These are phyloP conservation scores for Phytopythium litorale DNA, from an alignment of 352 stramenopile genomes.

Conservation along the genomic window DNA sequence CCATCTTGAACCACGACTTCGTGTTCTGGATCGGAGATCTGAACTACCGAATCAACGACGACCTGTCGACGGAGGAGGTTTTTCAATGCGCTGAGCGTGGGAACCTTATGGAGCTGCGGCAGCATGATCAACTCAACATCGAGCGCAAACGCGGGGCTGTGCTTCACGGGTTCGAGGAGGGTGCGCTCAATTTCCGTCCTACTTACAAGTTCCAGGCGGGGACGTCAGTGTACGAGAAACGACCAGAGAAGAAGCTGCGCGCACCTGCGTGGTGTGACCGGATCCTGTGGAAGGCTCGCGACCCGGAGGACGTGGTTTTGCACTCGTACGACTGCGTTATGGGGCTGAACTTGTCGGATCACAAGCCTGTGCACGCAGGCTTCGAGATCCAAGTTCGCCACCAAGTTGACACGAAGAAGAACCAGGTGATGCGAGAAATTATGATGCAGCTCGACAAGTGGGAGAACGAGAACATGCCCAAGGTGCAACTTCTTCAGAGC, in stretches of 20 bases:
- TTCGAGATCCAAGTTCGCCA: conserved; percentile 92
- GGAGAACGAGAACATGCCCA: conserved; percentile 96
- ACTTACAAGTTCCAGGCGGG: conserved; percentile 98
- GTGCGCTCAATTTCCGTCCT: conserved; percentile 88
- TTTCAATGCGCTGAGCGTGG: conserved; percentile 53
- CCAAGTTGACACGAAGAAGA: conserved; percentile 89
- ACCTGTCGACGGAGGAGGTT: conserved; percentile 68
- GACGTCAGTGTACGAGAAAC: conserved; percentile 95
- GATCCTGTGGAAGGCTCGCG: conserved; percentile 78
- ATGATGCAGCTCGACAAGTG: conserved; percentile 94
- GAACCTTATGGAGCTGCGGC: conserved; percentile 31
- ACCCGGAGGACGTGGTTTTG: conserved; percentile 42
- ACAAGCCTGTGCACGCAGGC: conserved; percentile 96
- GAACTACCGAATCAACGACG: conserved; percentile 89
- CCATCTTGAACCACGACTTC: conserved; percentile 97
- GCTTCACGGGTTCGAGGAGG: conserved; percentile 90
- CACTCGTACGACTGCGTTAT: conserved; percentile 87
- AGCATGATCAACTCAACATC: conserved; percentile 60
- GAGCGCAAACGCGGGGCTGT: conserved; percentile 72
- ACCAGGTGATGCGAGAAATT: conserved; percentile 91
- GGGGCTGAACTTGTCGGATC: conserved; percentile 95
- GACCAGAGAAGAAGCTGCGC: conserved; percentile 98
- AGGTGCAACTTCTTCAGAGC: conserved; percentile 78
- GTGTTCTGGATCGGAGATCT: conserved; percentile 97
- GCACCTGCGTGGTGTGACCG: conserved; percentile 96